A percentile compares a stretch with the other conserved stretches of the same genome.
These are phyloP conservation scores for Boletus huronensis DNA, from an alignment of 768 basidiomycete species.

Conservation along the genomic window DNA sequence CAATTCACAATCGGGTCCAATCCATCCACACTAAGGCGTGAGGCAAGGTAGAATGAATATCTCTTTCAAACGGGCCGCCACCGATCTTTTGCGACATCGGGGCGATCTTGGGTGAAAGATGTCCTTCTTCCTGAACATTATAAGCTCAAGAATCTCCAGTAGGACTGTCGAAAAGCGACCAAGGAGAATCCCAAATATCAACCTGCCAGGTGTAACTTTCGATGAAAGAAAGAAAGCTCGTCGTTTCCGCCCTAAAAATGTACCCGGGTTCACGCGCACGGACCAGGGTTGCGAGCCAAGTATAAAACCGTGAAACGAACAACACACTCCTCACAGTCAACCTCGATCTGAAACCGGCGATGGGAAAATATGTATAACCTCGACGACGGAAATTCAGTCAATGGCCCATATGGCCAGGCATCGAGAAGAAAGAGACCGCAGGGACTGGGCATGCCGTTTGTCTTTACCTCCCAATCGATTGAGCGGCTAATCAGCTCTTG, in stretches of 20 bases:
- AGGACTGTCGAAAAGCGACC: slow-evolving; percentile 11
- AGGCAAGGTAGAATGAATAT: slow-evolving; percentile 28
- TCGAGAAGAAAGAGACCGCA: slow-evolving; percentile 50
- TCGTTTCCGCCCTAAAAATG: slow-evolving; percentile 5
- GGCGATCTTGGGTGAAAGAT: slow-evolving; percentile 68
- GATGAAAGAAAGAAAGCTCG: slow-evolving; percentile 22
- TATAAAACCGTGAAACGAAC: slow-evolving; percentile 29
- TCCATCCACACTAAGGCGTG: neutral
- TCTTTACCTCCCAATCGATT: slow-evolving; percentile 41
- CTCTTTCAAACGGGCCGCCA: slow-evolving; percentile 65
- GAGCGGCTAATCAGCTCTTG: slow-evolving; percentile 72
- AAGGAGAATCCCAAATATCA: slow-evolving; percentile 67
- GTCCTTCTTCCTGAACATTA: slow-evolving; percentile 52
- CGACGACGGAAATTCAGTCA: slow-evolving; percentile 24
- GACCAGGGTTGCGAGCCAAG: slow-evolving; percentile 36
- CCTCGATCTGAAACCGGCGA: slow-evolving; percentile 38
- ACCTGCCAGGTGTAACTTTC: slow-evolving; percentile 73
- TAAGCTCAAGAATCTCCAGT: slow-evolving; percentile 55
- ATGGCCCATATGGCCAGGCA: slow-evolving; percentile 21
- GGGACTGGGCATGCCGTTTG: slow-evolving; percentile 72
- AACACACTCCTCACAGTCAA: slow-evolving; percentile 37
- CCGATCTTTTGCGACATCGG: slow-evolving; percentile 43
- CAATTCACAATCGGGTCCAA: neutral
- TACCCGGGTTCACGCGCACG: slow-evolving; percentile 43
- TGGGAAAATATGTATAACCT: slow-evolving; percentile 19